phyloP scores from a whole-genome alignment of 2,329 filamentous ascomycete species.

The Colletotrichum agaves region DNA sequence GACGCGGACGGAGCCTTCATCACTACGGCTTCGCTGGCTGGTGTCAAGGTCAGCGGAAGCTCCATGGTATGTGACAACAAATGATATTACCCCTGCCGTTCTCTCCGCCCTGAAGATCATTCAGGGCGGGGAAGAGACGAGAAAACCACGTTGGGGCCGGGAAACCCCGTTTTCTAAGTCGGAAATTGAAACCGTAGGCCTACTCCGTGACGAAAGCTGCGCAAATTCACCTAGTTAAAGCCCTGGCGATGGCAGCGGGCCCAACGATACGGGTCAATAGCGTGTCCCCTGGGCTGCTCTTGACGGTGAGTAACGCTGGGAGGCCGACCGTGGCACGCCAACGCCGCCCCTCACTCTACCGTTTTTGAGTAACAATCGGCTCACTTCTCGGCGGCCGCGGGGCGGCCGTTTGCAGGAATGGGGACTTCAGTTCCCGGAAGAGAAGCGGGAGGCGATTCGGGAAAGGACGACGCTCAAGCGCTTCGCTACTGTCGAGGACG shows the following conservation, averaged over 20 bases:
- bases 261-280: conserved; percentile 69
- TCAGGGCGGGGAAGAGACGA: not conserved
- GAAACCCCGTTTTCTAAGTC: not conserved
- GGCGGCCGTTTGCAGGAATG: conserved; percentile 32
- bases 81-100: not conserved
- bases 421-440: conserved; percentile 59
- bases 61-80: conserved; percentile 55
- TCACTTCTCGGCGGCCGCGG: conserved; percentile 15
- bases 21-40: conserved; percentile 72
- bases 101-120: not conserved
- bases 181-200: conserved; percentile 55
- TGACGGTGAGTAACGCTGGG: conserved; percentile 52
- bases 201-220: conserved; percentile 84
- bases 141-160: not conserved
- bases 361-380: conserved; percentile 7
- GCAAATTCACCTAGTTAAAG: conserved; percentile 68
- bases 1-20: conserved; percentile 67
- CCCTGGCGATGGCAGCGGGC: conserved; percentile 62
- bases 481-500: conserved; percentile 63
- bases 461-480: conserved; percentile 70
- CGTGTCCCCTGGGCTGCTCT: conserved; percentile 64
- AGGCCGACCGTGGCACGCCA: not conserved
- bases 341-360: not conserved
- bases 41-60: conserved; percentile 71
- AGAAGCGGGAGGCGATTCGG: conserved; percentile 64